Evolutionary conservation across 495 filamentous ascomycete species (phyloP), one percentile per base, ranked within the genome.

Genomic region (Penicillium maclennaniae): DNA sequence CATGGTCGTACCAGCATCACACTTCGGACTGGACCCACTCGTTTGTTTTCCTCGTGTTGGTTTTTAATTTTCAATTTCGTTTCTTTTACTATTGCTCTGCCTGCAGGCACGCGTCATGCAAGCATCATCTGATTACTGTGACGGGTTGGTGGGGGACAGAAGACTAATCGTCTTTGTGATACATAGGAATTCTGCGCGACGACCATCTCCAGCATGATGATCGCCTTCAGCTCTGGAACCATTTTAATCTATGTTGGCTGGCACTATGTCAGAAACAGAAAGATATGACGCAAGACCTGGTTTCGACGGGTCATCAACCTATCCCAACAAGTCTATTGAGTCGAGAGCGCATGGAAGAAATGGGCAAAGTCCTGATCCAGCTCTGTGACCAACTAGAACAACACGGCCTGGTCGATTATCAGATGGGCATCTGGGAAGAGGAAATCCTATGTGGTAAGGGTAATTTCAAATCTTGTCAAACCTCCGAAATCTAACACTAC

Each of bases 181-280:
- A 65, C 39, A 39, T 60, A 89, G 86, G 85, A 60, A 78, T 89
- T 62, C 73, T 84, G 47, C 81, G 80, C 49, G 93, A 98, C 72
- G 85, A 96, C 58, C 81, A 86, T 51, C 69, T 76, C 42, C 72
- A 88, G 28, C 81, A 92, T 58, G 66, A 73, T 28, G 83, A 91
- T 51, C 82, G 89, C 43, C 78, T 95, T 55, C 81, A 84, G 64
- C 76, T 97, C 27, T 98, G 93, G 93, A 85, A 86, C 59, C 87
- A 97, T 59, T 96, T 97, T 76, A 97, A 98, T 66, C 80, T 87
- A 46, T 93, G 90, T 58, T 98, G 93, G 93, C 82, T 97, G 31
- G 83, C 87, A 5, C 72, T 93, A 17, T 85, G 92, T 44, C 90
- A 95, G 63, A 86, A 82, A 57, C 91, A 98, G 64, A 91, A 88